Conservation (phyloP, 495 filamentous ascomycete species). For the Talaromyces stipitatus region DNA sequence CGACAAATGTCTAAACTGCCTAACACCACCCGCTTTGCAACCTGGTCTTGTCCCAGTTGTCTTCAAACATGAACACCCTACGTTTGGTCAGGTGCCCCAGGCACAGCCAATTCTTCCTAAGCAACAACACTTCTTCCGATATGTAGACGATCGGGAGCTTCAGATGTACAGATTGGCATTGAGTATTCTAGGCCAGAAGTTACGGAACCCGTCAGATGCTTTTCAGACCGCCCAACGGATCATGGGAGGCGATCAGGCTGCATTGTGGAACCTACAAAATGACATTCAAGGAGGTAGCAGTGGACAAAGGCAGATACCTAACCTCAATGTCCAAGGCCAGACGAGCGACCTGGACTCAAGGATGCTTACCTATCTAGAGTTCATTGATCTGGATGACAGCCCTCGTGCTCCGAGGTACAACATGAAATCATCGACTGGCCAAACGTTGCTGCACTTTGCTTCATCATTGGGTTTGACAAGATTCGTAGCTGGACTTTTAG, state of each 20-base stretch:
- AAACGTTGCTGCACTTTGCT: constrained; percentile 77
- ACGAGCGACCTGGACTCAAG: constrained; percentile 57
- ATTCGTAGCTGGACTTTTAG: constrained; percentile 72
- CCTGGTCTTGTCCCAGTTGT: constrained; percentile 69
- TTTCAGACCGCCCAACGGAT: constrained; percentile 43
- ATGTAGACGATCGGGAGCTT: constrained; percentile 71
- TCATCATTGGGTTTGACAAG: constrained; percentile 67
- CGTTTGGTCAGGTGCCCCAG: constrained; percentile 36
- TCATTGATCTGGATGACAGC: constrained; percentile 71
- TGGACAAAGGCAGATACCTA: constrained; percentile 38
- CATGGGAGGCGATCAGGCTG: constrained; percentile 39
- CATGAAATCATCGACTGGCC: constrained; percentile 54
- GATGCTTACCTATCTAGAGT: constrained; percentile 65
- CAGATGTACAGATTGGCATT: constrained; percentile 48
- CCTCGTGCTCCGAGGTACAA: constrained; percentile 59
- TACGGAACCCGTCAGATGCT: constrained; percentile 42
- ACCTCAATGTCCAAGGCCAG: constrained; percentile 32
- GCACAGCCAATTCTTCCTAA: constrained; percentile 41
- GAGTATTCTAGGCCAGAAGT: constrained; percentile 38
- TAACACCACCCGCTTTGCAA: constrained; percentile 64
- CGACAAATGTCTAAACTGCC: constrained; percentile 71
- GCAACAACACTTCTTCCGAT: constrained; percentile 61
- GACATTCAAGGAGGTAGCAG: constrained; percentile 37
- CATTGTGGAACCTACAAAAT: constrained; percentile 35
- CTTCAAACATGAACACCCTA: constrained; percentile 55